phyloP scores from a whole-genome alignment of 2,329 filamentous ascomycete genomes.

The Beauveria rudraprayagi region DNA sequence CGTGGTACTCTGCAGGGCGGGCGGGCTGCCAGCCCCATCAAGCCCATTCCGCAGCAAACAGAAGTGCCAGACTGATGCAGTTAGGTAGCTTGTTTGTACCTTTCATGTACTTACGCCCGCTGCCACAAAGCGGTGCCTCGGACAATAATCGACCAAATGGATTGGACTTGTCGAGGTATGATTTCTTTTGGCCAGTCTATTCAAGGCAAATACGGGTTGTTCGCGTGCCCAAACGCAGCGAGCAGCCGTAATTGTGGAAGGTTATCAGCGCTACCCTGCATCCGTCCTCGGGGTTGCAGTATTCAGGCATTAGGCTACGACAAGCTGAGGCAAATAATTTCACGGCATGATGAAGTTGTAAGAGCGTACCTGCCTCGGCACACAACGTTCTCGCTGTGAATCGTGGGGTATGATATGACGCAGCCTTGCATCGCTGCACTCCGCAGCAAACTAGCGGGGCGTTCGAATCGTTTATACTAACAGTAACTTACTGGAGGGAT shows the following conservation, averaged over 20 bases:
- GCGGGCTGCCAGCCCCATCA: neutral
- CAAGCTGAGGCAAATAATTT: conserved; percentile 1
- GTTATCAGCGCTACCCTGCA: neutral
- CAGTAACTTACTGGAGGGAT: neutral
- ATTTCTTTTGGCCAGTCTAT: neutral
- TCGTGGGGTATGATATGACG: conserved; percentile 2
- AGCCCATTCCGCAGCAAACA: neutral
- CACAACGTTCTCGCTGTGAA: neutral
- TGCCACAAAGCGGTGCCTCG: neutral
- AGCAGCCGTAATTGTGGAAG: neutral
- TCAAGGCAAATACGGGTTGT: neutral
- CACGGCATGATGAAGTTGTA: neutral
- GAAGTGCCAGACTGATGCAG: neutral
- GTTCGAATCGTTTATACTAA: too few species aligned
- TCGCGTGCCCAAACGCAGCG: neutral
- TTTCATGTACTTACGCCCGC: neutral
- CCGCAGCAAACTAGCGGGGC: neutral
- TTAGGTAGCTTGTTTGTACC: conserved; percentile 1
- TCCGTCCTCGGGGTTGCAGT: neutral
- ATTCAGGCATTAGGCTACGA: neutral
- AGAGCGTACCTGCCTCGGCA: neutral
- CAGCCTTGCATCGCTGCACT: conserved; percentile 1
- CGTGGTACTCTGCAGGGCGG: neutral
- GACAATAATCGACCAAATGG: neutral
- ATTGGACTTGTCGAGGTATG: neutral